Percentiles rank a stretch among this genome's conserved stretches.
Evolutionary conservation across 345 rosid genomes (phyloP).

Genomic region (Euphorbia pulcherrima): DNA sequence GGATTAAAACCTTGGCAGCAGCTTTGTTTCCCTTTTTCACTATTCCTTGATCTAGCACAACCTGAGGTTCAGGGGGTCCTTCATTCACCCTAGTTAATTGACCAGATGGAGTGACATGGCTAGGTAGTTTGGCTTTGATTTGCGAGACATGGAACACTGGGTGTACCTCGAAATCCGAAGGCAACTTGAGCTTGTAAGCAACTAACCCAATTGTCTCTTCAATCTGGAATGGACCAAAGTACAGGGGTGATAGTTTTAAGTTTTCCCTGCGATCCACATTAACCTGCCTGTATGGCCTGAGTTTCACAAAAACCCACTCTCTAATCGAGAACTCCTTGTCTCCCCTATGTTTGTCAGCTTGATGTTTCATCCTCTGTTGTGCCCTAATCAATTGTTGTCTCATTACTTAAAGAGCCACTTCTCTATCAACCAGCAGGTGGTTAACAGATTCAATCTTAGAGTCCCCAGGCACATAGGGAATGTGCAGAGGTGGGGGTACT

Average conservation of each 20-base stretch:
- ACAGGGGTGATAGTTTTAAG: background rate
- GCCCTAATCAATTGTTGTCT: background rate
- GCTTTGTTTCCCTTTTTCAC: background rate
- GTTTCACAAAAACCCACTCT: too few species aligned
- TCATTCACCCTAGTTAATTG: background rate
- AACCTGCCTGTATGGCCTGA: too few species aligned
- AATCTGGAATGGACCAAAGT: background rate
- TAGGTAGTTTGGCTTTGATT: background rate
- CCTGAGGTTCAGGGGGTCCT: background rate
- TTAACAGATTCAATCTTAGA: background rate
- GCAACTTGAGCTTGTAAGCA: background rate
- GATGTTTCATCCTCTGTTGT: background rate
- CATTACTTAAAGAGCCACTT: background rate
- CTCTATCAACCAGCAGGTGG: background rate
- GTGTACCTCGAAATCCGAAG: background rate
- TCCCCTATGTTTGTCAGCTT: background rate
- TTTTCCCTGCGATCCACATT: background rate
- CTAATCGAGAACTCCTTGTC: background rate
- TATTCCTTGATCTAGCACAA: background rate
- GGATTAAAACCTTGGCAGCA: background rate
- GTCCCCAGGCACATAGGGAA: background rate
- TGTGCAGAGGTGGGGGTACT: background rate
- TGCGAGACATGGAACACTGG: background rate
- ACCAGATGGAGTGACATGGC: background rate
- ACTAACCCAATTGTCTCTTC: background rate